Percentiles rank a stretch among this genome's conserved stretches.
Evolutionary conservation across 2,329 filamentous ascomycete genomes (phyloP).

Genomic region (Sporothrix schenckii): DNA sequence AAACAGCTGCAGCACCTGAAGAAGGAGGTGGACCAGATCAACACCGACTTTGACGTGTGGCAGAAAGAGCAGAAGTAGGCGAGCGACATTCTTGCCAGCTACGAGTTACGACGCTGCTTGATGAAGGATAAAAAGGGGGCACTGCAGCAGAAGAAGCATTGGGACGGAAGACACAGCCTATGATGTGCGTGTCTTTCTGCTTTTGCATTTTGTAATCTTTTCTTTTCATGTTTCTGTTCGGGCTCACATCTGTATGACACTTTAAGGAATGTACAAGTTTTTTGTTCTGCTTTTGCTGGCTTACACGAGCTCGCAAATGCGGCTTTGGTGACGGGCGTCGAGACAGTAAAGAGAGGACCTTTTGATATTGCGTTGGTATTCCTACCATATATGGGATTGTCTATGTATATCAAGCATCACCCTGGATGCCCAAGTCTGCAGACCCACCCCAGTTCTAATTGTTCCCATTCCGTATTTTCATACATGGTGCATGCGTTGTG

Average conservation of each 20-base stretch:
- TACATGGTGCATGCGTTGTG: not conserved
- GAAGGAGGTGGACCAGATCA: conserved; percentile 68
- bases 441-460: not conserved
- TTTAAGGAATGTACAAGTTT: conserved; percentile 7
- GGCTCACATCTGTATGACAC: conserved; percentile 19
- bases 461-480: not conserved
- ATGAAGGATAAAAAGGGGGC: not conserved
- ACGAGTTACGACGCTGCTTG: not conserved
- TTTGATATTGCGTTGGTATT: not conserved
- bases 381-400: not conserved
- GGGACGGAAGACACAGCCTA: not conserved
- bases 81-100: not conserved
- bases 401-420: not conserved
- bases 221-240: not conserved
- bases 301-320: too few species aligned
- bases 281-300: not conserved
- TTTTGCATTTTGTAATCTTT: not conserved
- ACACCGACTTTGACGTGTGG: conserved; percentile 60
- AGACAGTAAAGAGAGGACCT: not conserved
- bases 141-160: not conserved
- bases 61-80: conserved; percentile 50
- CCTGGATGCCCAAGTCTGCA: too few species aligned
- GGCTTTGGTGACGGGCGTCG: not conserved
- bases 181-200: not conserved
- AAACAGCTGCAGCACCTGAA: conserved; percentile 76